Evolutionary conservation across 2,329 filamentous ascomycete species (phyloP).

Genomic region (Chrysosporium keratinophilum): DNA sequence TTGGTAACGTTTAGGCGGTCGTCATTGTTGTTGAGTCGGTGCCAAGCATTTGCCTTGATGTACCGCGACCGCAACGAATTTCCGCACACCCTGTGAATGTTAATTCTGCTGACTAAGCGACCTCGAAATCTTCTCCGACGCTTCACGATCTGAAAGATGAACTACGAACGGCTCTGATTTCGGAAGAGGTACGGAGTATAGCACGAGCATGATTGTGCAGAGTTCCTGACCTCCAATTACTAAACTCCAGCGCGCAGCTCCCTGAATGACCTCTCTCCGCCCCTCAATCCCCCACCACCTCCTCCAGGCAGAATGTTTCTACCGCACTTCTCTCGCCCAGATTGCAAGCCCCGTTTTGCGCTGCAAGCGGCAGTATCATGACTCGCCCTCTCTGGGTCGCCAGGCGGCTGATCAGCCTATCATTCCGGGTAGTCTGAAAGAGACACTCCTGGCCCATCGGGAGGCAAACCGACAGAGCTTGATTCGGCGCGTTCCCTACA

Average conservation of each 20-base stretch:
- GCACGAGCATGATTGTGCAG: too few species aligned
- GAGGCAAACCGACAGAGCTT: constrained; percentile 21
- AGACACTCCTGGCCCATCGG: constrained; percentile 30
- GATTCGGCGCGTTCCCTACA: background rate
- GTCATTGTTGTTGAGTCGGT: too few species aligned
- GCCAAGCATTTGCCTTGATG: too few species aligned
- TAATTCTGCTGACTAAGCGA: too few species aligned
- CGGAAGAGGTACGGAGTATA: too few species aligned
- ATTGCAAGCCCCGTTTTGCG: constrained; percentile 5
- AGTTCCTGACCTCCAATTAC: background rate
- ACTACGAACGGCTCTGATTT: too few species aligned
- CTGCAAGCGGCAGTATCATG: constrained; percentile 15
- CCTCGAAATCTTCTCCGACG: too few species aligned
- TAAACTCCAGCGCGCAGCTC: background rate
- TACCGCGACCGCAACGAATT: too few species aligned
- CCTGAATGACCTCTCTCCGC: constrained; percentile 1
- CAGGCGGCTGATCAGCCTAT: constrained; percentile 13
- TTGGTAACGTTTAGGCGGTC: too few species aligned
- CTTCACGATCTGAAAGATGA: too few species aligned
- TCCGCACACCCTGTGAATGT: too few species aligned
- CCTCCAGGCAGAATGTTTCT: constrained; percentile 3
- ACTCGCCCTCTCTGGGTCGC: constrained; percentile 7
- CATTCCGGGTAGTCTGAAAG: constrained; percentile 22
- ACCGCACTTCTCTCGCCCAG: constrained; percentile 10
- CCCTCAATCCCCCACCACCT: background rate